Conservation (phyloP, 257 asterid genomes). For the Catharanthus roseus region DNA sequence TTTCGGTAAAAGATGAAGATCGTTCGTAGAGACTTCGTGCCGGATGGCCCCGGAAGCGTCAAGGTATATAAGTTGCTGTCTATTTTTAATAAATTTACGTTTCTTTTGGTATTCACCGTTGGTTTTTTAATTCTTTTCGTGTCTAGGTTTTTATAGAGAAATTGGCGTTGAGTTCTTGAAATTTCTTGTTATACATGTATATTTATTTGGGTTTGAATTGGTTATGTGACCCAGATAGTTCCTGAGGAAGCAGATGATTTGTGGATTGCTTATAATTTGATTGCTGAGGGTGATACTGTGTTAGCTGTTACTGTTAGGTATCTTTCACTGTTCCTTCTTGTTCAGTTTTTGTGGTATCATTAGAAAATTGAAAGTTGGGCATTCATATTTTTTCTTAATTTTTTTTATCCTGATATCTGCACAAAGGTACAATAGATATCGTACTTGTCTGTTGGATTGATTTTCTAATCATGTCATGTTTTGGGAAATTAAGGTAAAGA, state of each 20-base stretch:
- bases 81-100: neutral
- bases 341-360: neutral
- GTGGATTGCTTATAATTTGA: conserved; percentile 83
- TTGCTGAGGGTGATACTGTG: conserved; percentile 64
- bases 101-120: neutral
- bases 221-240: conserved; percentile 48
- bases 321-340: neutral
- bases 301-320: conserved; percentile 77
- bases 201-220: neutral
- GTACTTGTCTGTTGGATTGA: neutral
- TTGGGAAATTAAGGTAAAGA: neutral
- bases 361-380: neutral
- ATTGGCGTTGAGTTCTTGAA: neutral
- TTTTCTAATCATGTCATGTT: neutral
- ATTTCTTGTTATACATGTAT: conserved; percentile 4
- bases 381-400: neutral
- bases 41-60: conserved; percentile 79
- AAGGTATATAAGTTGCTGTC: conserved; percentile 40
- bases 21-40: conserved; percentile 47
- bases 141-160: neutral
- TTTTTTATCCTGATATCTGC: neutral
- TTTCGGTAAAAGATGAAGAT: conserved; percentile 43
- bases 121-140: neutral
- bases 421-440: neutral
- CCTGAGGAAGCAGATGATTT: conserved; percentile 94